Base-by-base conservation (phyloP, 164 flowering plant genomes). In the Piper longum region DNA sequence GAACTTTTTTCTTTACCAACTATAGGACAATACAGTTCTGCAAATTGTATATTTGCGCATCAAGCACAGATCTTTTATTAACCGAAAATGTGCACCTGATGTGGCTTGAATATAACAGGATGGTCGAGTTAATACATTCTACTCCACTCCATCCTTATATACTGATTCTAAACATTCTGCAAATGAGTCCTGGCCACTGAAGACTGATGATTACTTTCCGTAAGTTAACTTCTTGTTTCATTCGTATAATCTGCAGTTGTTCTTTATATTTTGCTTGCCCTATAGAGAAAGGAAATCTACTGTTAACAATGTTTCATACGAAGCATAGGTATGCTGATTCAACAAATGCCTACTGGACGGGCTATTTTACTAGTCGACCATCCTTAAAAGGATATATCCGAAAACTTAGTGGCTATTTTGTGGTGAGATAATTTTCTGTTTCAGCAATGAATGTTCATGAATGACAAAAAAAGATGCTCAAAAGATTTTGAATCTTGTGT, bases 321-420 rank as follows among this genome's bases (percentile, higher is more conserved):
- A 8, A 18, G 13, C 55, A 55, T 75, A 91, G 98, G 43, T 91
- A 92, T 78, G 97, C 98, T 56, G 96, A 89, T 68, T 51, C 75
- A 1, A 65, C 41, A 68, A 76, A 86, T 84, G 82, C 95, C 52
- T 92, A 92, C 59, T 92, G 97, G 97, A 92, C 98, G 60, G 98
- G 97, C 3, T 92, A 54, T 72, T 92, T 78, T 67, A 86, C 96
- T 39, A 92, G 98, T 59, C 91, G 98, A 41, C 93, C 98, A 56
- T 86, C 88, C 60, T 74, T 92, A 48, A 92, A 92, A 74, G 43
- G 88, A 76, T 89, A 88, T 70, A 65, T 82, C 6, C 81, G 98
- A 52, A 57, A 70, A 72, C 69, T 89, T 42, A 92, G 98, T 76
- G 97, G 96, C 73, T 89, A 85, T 73, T 89, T 85, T 79, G 18